Percentiles rank a stretch among this genome's conserved stretches.
These are phyloP conservation scores for Aspergillus sparsus DNA, from an alignment of 495 filamentous ascomycete genomes.

Conservation along the genomic window DNA sequence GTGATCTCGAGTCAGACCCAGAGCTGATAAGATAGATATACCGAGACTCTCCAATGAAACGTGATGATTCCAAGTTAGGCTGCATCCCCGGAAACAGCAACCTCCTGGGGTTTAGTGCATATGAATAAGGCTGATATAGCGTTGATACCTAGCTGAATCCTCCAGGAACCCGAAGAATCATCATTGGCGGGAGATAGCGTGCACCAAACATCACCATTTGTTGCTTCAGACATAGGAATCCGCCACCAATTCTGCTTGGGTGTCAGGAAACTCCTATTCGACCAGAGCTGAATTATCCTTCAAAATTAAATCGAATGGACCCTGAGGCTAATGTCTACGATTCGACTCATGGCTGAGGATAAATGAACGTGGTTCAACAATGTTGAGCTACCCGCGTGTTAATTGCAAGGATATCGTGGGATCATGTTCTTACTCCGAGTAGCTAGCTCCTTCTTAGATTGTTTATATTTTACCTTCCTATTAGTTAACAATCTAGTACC, in stretches of 20 bases:
- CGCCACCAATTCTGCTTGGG: not conserved
- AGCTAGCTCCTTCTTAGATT: no score
- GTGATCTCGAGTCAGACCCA: not conserved
- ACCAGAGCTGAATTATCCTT: not conserved
- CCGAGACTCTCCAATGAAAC: constrained; percentile 10
- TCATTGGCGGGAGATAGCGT: constrained; percentile 20
- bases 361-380: not conserved
- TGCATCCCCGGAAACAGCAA: constrained; percentile 19
- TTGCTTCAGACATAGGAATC: not conserved
- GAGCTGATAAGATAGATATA: constrained; percentile 19
- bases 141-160: constrained; percentile 1
- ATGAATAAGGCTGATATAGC: constrained; percentile 5
- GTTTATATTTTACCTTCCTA: no score
- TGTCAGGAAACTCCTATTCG: not conserved
- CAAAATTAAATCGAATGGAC: not conserved
- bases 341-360: not conserved
- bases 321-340: not conserved
- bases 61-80: not conserved
- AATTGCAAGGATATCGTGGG: not conserved
- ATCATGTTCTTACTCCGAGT: not conserved
- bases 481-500: no score
- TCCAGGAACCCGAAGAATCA: not conserved
- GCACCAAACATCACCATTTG: not conserved
- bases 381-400: no score
- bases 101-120: constrained; percentile 18